A percentile compares a stretch with the other conserved stretches of the same genome.
Evolutionary conservation across 495 filamentous ascomycete species (phyloP).

Genomic region (Trichocladium antarcticum): DNA sequence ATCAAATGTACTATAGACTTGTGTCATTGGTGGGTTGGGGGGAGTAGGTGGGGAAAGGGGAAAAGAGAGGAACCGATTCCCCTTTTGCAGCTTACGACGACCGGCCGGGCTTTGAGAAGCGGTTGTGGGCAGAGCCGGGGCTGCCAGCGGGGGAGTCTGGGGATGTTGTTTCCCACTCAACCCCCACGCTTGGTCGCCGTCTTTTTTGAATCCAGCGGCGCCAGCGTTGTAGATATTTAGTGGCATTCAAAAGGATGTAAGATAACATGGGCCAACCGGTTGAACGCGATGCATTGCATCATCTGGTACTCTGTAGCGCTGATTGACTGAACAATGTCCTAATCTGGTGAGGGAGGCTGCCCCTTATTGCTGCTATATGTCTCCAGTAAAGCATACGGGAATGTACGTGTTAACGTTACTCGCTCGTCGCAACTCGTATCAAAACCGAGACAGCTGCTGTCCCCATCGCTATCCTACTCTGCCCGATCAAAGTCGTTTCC

Average conservation of each 20-base stretch:
- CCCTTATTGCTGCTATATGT: too few relatives aligned
- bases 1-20: background rate
- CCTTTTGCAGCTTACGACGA: background rate
- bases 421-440: too few relatives aligned
- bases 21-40: background rate
- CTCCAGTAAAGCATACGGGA: too few relatives aligned
- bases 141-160: background rate
- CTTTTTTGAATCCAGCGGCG: background rate
- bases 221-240: slow-evolving; percentile 6
- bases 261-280: background rate
- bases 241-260: slow-evolving; percentile 3
- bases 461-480: too few relatives aligned
- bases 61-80: background rate
- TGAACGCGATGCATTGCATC: background rate
- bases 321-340: too few relatives aligned
- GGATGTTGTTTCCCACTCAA: background rate
- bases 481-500: too few relatives aligned
- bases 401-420: too few relatives aligned
- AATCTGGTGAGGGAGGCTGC: too few relatives aligned
- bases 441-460: too few relatives aligned
- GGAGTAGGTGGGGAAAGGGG: background rate
- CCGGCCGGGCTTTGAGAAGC: background rate
- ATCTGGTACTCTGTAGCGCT: too few relatives aligned
- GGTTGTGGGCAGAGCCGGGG: background rate
- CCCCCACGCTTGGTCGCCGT: background rate